Evolutionary conservation across 2,329 filamentous ascomycete genomes (phyloP).

Genomic region (Podosphaera aphanis): DNA sequence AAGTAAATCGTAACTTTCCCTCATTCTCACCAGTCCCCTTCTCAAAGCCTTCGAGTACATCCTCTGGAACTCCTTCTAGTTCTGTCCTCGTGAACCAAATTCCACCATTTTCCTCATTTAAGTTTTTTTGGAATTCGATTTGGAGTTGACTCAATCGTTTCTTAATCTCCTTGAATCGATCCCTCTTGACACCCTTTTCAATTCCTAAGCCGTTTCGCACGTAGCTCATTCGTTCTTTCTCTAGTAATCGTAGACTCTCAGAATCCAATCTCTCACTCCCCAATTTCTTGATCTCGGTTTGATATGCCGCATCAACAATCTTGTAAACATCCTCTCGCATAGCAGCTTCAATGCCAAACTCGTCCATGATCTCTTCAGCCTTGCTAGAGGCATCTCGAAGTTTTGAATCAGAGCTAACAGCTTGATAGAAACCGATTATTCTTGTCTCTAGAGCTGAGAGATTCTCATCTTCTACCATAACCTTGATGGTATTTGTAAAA

Average conservation of each 20-base stretch:
- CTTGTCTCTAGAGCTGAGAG: slow-evolving; percentile 30
- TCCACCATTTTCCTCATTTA: slow-evolving; percentile 65
- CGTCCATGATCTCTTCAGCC: slow-evolving; percentile 51
- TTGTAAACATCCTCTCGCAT: slow-evolving; percentile 68
- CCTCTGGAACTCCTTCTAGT: slow-evolving; percentile 50
- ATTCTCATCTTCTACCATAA: slow-evolving; percentile 55
- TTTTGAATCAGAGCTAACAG: slow-evolving; percentile 43
- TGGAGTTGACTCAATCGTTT: slow-evolving; percentile 39
- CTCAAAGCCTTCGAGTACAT: slow-evolving; percentile 41
- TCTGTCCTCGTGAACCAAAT: slow-evolving; percentile 56
- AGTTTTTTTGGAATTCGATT: slow-evolving; percentile 55
- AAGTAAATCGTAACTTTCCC: slow-evolving; percentile 50
- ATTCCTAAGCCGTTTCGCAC: slow-evolving; percentile 54
- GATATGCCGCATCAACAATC: slow-evolving; percentile 33
- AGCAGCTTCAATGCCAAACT: slow-evolving; percentile 52
- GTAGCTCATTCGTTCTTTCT: slow-evolving; percentile 57
- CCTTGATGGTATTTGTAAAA: slow-evolving; percentile 31
- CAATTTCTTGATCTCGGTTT: slow-evolving; percentile 25
- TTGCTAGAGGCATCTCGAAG: slow-evolving; percentile 56
- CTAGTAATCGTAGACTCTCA: slow-evolving; percentile 47
- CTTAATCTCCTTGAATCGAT: slow-evolving; percentile 72
- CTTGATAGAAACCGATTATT: slow-evolving; percentile 61
- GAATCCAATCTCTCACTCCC: slow-evolving; percentile 27
- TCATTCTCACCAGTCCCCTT: slow-evolving; percentile 51
- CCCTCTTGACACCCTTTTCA: slow-evolving; percentile 43